Conservation (phyloP, 2,329 filamentous ascomycete species). For the Fonsecaea monophora region DNA sequence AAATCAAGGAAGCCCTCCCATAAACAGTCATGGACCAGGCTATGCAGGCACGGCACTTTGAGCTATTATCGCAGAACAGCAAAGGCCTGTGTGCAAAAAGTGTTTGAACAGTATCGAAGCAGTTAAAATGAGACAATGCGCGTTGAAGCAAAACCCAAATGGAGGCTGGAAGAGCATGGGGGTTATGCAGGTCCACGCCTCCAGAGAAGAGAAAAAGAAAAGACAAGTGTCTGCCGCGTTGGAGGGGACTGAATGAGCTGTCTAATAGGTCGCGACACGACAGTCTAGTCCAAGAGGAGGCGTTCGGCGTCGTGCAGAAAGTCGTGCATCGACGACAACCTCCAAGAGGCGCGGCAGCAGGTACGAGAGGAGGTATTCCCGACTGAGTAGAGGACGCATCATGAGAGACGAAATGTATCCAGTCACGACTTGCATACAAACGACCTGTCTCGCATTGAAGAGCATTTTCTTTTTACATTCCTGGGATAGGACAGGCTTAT, state of each 20-base stretch:
- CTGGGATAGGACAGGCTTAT: neutral
- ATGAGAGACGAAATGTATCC: slow-evolving; percentile 7
- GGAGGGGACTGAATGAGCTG: neutral
- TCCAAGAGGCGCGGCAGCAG: neutral
- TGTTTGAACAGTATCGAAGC: neutral
- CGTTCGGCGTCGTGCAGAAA: neutral
- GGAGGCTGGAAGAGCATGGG: slow-evolving; percentile 1
- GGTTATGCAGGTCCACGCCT: slow-evolving; percentile 10
- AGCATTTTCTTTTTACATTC: neutral
- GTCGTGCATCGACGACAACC: neutral
- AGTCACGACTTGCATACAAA: slow-evolving; percentile 5
- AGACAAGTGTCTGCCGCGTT: neutral
- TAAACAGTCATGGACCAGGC: neutral
- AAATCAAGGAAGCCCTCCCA: slow-evolving; percentile 76
- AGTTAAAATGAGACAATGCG: neutral
- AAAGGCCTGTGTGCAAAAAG: neutral
- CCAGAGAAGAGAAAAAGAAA: neutral
- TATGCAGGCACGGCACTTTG: neutral
- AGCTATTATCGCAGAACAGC: neutral
- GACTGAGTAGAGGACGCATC: neutral
- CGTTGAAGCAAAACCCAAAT: neutral
- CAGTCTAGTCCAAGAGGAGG: neutral
- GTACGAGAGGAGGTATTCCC: neutral
- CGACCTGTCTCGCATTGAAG: neutral
- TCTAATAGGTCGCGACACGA: neutral